Evolutionary conservation across 768 basidiomycete species (phyloP).

Genomic region (Pisolithus marmoratus): DNA sequence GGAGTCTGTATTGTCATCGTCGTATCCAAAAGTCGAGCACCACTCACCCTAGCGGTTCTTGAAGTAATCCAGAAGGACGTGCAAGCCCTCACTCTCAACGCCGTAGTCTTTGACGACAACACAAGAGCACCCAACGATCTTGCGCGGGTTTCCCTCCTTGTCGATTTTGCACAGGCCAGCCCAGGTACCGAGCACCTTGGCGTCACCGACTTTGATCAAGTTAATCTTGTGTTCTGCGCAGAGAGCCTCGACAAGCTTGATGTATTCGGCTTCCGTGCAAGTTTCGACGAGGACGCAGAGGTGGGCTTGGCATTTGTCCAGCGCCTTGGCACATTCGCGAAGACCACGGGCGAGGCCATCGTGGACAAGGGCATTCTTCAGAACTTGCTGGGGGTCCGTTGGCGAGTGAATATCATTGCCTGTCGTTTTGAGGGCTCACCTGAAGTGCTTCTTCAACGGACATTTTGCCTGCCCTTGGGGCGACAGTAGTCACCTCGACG

Average conservation of each 20-base stretch:
- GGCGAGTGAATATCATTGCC: neutral
- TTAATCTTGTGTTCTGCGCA: constrained; percentile 99
- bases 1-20: constrained; percentile 90
- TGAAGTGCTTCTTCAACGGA: constrained; percentile 93
- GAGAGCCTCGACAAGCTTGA: constrained; percentile 99
- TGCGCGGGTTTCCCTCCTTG: constrained; percentile 96
- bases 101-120: constrained; percentile 99
- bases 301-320: constrained; percentile 99
- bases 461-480: constrained; percentile 85
- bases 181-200: constrained; percentile 97
- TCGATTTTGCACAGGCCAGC: constrained; percentile 99
- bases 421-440: constrained; percentile 35
- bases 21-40: neutral
- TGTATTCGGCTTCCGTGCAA: constrained; percentile 98
- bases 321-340: constrained; percentile 94
- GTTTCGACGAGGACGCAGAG: no score
- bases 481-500: constrained; percentile 81
- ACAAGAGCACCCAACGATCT: constrained; percentile 81
- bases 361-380: constrained; percentile 98
- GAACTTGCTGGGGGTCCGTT: constrained; percentile 67
- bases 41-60: constrained; percentile 73
- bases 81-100: constrained; percentile 88
- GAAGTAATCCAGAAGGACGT: constrained; percentile 94
- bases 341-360: constrained; percentile 98
- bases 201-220: constrained; percentile 98